phyloP scores from a whole-genome alignment of 2,329 filamentous ascomycete genomes.

The Aureobasidium namibiae region DNA sequence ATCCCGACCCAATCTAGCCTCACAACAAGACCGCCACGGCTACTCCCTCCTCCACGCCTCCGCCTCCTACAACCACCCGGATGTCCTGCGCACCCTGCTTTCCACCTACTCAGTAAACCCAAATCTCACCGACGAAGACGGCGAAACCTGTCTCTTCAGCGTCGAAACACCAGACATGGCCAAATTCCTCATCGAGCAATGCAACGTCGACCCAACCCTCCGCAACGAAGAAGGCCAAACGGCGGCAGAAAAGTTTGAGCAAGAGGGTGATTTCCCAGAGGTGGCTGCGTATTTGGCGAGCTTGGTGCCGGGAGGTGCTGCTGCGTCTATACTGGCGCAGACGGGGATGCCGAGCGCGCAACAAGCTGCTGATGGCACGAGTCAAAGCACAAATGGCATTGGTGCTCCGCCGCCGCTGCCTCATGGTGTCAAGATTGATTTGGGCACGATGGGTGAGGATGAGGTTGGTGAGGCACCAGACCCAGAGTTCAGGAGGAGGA shows the following conservation, averaged over 20 bases:
- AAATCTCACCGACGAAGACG: conserved; percentile 80
- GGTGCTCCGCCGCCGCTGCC: conserved; percentile 57
- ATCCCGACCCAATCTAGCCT: conserved; percentile 66
- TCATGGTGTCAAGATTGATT: conserved; percentile 65
- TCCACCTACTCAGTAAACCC: conserved; percentile 69
- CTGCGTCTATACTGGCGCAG: conserved; percentile 23
- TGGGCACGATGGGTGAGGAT: conserved; percentile 62
- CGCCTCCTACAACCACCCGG: conserved; percentile 86
- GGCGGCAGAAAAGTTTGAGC: conserved; percentile 69
- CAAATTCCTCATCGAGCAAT: conserved; percentile 70
- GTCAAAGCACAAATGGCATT: conserved; percentile 19
- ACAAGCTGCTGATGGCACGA: conserved; percentile 28
- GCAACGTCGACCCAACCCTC: conserved; percentile 59
- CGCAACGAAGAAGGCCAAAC: conserved; percentile 69
- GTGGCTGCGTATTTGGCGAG: conserved; percentile 61
- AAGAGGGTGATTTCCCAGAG: conserved; percentile 68
- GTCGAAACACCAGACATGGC: conserved; percentile 74
- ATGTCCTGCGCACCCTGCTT: conserved; percentile 40
- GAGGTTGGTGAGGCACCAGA: conserved; percentile 57
- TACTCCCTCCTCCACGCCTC: conserved; percentile 93
- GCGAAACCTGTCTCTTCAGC: conserved; percentile 92
- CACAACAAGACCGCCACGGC: conserved; percentile 77
- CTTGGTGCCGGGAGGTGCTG: conserved; percentile 22
- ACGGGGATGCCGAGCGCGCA: conserved; percentile 18
- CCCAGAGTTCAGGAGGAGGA: conserved; percentile 72